phyloP scores from a whole-genome alignment of 495 filamentous ascomycete genomes.

The Xylaria cubensis region DNA sequence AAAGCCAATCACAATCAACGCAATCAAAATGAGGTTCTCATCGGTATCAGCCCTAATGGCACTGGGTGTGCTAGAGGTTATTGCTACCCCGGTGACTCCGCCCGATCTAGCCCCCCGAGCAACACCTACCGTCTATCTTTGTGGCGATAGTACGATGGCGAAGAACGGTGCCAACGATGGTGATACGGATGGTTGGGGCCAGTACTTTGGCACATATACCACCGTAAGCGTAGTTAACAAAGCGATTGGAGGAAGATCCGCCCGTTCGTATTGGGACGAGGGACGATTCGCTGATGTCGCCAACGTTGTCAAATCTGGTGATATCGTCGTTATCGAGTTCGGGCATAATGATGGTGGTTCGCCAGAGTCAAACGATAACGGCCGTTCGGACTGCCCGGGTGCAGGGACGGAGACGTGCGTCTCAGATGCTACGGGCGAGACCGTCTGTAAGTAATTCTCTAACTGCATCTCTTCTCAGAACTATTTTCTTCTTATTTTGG shows the following conservation, averaged over 20 bases:
- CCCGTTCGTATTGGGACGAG: conserved; percentile 54
- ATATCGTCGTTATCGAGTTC: conserved; percentile 59
- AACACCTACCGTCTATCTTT: conserved; percentile 52
- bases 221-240: conserved; percentile 48
- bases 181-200: conserved; percentile 47
- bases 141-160: conserved; percentile 64
- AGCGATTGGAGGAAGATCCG: conserved; percentile 52
- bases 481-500: neutral
- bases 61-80: neutral
- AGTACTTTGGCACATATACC: conserved; percentile 42
- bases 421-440: conserved; percentile 45
- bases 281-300: conserved; percentile 51
- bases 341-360: conserved; percentile 56
- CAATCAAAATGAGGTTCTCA: conserved; percentile 22
- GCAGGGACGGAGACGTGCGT: conserved; percentile 62
- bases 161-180: conserved; percentile 45
- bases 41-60: conserved; percentile 8
- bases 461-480: neutral
- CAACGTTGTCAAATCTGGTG: conserved; percentile 43
- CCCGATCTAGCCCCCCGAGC: conserved; percentile 18
- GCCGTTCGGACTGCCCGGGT: conserved; percentile 63
- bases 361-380: conserved; percentile 51
- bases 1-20: neutral
- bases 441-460: conserved; percentile 40
- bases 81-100: conserved; percentile 13